Evolutionary conservation across 192 early-diverging fungal genomes (phyloP).

Genomic region (Paraglomus occultum): DNA sequence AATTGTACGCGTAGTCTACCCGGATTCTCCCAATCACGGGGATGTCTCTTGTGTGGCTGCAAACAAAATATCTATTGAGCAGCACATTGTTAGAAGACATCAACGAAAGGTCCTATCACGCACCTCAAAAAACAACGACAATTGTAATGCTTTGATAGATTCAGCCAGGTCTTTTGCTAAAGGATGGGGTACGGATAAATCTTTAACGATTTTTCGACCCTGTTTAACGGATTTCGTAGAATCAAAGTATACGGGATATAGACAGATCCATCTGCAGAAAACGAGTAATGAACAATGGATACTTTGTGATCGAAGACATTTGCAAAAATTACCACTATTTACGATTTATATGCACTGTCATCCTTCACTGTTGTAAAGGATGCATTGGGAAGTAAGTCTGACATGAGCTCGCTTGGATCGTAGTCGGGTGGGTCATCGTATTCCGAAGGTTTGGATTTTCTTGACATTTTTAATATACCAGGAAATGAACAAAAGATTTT

Average conservation of each 20-base stretch:
- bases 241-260: slow-evolving; percentile 71
- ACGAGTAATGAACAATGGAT: neutral
- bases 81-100: too few relatives aligned
- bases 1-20: slow-evolving; percentile 62
- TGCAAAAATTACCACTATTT: neutral
- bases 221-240: slow-evolving; percentile 45
- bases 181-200: slow-evolving; percentile 49
- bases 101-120: neutral
- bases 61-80: neutral
- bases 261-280: slow-evolving; percentile 58
- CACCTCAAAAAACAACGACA: slow-evolving; percentile 61
- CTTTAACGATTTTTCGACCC: slow-evolving; percentile 54
- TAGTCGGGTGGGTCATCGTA: slow-evolving; percentile 7
- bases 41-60: slow-evolving; percentile 56
- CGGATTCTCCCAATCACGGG: slow-evolving; percentile 62
- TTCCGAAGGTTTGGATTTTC: too few relatives aligned
- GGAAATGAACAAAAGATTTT: too few relatives aligned
- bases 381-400: neutral
- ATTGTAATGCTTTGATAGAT: slow-evolving; percentile 52
- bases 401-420: neutral
- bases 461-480: too few relatives aligned
- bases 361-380: neutral
- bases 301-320: neutral
- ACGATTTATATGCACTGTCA: slow-evolving; percentile 10
- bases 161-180: slow-evolving; percentile 56